Base-by-base conservation (phyloP, 2,329 filamentous ascomycete genomes). In the Diaporthe batatas region DNA sequence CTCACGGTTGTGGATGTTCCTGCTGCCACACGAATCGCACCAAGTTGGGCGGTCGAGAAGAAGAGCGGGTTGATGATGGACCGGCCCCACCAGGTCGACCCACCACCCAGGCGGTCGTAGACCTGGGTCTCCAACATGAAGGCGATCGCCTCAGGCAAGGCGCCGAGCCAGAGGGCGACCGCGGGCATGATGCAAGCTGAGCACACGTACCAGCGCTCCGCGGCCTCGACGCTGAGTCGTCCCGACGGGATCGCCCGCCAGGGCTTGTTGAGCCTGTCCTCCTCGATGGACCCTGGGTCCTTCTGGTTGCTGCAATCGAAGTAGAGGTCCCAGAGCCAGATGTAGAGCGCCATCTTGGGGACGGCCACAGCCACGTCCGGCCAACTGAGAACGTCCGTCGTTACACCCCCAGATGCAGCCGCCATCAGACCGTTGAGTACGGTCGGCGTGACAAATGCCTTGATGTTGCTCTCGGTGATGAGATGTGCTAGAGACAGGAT, bases 121-220 rank as follows among this genome's bases (percentile, higher is more conserved):
- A 83, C 75, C 79, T 81, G 84, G 0, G 79, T 81, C 64, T 81
- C 57, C 14, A 79, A 42, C 62, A 81, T 64, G 32, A 85, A 53
- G 34, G 29, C 8, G 29, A 59, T 10, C 11, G 55, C 73, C 53
- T 69, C 51, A 3, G 25, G 51, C 25, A 55, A 69, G 23, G n/a
- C 67, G 0, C 53, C 67, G 34, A 69, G 51, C 39, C 21, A 21
- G 18, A 57, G 39, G 39, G 39, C 47, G n/a, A 80, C 36, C 4
- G 58, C 21, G 39, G 2, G 77, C 58, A 34, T 79, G 76, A 73
- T 83, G 76, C 39, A 76, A 72, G 55, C 77, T 21, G 49, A 47
- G 21, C 36, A 62, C 32, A n/a, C 53, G 25, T 49, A 74, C 42
- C 23, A 70, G 32, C 49, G 51, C 29, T 71, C 73, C 0, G 79